These are phyloP conservation scores for Orbilia oligospora DNA, from an alignment of 2,329 filamentous ascomycete genomes.

Conservation along the genomic window DNA sequence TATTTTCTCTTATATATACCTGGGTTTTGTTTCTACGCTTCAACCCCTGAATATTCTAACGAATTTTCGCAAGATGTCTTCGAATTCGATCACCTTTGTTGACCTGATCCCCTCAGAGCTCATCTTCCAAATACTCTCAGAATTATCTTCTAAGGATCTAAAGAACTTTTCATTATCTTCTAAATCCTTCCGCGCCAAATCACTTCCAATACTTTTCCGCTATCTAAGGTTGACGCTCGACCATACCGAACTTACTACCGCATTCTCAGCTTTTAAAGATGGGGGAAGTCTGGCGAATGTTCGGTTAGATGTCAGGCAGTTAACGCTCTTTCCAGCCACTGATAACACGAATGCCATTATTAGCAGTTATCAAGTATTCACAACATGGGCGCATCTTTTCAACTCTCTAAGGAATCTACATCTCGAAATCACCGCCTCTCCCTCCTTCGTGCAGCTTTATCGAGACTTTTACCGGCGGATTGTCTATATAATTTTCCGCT, in stretches of 20 bases:
- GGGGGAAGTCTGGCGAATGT: not conserved
- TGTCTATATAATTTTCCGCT: not conserved
- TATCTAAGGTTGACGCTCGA: not conserved
- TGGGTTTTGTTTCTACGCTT: no score
- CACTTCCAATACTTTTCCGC: not conserved
- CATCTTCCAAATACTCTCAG: not conserved
- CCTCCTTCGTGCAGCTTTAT: not conserved
- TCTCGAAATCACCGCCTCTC: not conserved
- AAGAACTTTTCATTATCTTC: constrained; percentile 23
- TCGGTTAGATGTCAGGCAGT: not conserved
- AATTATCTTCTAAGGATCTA: not conserved
- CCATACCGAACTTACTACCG: not conserved
- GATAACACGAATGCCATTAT: not conserved
- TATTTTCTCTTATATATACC: no score
- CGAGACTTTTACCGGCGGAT: not conserved
- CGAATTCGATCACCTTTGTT: not conserved
- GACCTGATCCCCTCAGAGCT: not conserved
- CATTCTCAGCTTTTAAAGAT: not conserved
- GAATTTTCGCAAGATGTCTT: not conserved
- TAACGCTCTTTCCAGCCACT: not conserved
- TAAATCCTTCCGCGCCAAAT: not conserved
- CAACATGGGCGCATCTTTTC: not conserved
- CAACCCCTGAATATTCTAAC: no score
- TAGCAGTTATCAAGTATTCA: not conserved
- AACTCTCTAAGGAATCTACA: not conserved